phyloP scores from a whole-genome alignment of 306 rosid species.

The Leucaena leucocephala region DNA sequence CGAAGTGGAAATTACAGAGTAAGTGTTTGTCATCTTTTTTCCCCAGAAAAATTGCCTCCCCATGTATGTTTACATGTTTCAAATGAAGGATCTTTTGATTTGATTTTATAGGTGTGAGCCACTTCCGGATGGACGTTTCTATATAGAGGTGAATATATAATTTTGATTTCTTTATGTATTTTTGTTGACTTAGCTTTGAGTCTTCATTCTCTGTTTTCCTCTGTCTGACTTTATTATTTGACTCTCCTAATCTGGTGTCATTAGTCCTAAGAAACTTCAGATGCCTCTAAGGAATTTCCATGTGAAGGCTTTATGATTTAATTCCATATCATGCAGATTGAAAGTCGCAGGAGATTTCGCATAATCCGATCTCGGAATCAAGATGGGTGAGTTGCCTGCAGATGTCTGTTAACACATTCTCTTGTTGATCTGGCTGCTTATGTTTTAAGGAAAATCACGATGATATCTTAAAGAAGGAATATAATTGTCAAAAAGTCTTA shows the following conservation, averaged over 20 bases:
- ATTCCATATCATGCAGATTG: slow-evolving; percentile 63
- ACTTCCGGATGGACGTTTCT: slow-evolving; percentile 94
- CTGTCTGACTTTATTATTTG: background rate
- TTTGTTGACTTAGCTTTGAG: slow-evolving; percentile 1
- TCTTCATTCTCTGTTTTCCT: background rate
- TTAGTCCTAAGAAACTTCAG: slow-evolving; percentile 20
- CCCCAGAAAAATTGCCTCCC: slow-evolving; percentile 1
- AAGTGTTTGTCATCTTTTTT: slow-evolving; percentile 48
- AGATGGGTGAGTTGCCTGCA: slow-evolving; percentile 74
- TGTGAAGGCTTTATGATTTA: background rate
- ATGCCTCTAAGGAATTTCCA: slow-evolving; percentile 21
- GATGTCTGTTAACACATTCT: slow-evolving; percentile 22
- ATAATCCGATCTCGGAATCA: slow-evolving; percentile 79
- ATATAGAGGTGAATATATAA: slow-evolving; percentile 73
- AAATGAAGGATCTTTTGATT: slow-evolving; percentile 20
- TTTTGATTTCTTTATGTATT: background rate
- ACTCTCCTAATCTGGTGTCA: slow-evolving; percentile 12
- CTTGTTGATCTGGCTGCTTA: slow-evolving; percentile 10
- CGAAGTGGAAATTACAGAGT: slow-evolving; percentile 99
- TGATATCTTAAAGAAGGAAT: too few relatives aligned
- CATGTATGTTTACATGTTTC: slow-evolving; percentile 11
- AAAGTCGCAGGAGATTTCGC: slow-evolving; percentile 83
- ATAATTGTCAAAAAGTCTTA: too few relatives aligned
- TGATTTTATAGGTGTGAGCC: slow-evolving; percentile 85
- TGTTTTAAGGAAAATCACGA: background rate